Evolutionary conservation across 768 basidiomycete genomes (phyloP).

Genomic region (Coprinellus aureogranulatus): DNA sequence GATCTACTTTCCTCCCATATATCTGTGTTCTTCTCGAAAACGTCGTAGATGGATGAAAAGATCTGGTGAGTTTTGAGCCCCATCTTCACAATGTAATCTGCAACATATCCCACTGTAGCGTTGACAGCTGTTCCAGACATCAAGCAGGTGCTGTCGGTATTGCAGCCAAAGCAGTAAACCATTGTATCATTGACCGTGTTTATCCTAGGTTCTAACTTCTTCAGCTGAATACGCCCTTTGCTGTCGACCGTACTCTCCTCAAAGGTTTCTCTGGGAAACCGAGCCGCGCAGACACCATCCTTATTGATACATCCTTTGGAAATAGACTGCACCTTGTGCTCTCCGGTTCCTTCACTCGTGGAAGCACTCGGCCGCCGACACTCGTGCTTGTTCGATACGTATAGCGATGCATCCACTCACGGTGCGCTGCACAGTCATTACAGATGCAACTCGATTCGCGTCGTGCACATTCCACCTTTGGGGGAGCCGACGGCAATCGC

Average conservation of each 20-base stretch:
- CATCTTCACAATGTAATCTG: constrained; percentile 44
- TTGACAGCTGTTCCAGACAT: constrained; percentile 41
- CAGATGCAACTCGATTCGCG: no score
- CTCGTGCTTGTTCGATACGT: no score
- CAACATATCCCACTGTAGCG: constrained; percentile 35
- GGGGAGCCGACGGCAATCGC: no score
- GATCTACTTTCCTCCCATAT: constrained; percentile 12
- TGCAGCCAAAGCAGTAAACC: constrained; percentile 34
- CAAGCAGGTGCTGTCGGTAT: constrained; percentile 37
- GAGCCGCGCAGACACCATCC: constrained; percentile 28
- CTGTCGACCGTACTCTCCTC: constrained; percentile 21
- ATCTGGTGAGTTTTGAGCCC: constrained; percentile 36
- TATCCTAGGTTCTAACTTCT: constrained; percentile 33
- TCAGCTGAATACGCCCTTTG: constrained; percentile 27
- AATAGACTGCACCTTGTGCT: no score
- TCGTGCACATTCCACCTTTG: no score
- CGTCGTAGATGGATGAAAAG: constrained; percentile 29
- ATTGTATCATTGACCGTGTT: constrained; percentile 32
- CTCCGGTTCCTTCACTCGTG: no score
- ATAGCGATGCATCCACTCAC: no score
- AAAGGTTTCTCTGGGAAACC: constrained; percentile 31
- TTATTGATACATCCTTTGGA: constrained; percentile 17
- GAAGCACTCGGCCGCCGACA: no score
- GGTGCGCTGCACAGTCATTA: no score
- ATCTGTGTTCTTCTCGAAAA: constrained; percentile 25